phyloP scores from a whole-genome alignment of 129 eudicot genomes.

The Flaveria linearis region DNA sequence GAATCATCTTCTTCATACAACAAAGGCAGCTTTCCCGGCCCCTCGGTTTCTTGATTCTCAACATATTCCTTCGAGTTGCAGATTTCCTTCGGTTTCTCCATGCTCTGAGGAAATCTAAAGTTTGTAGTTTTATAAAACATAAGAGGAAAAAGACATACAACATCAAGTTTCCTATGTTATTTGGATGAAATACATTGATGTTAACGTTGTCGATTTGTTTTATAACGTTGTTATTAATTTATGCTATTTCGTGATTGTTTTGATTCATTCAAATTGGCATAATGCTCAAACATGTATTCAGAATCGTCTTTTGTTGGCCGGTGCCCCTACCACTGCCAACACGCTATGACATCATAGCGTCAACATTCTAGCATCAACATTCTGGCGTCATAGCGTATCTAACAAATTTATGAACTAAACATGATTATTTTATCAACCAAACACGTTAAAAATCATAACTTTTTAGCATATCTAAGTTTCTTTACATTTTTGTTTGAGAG shows the following conservation, averaged over 20 bases:
- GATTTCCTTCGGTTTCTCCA: slow-evolving; percentile 5
- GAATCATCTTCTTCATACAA: not conserved
- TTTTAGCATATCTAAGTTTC: not conserved
- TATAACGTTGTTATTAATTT: slow-evolving; percentile 7
- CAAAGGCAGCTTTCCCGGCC: not conserved
- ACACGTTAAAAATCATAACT: not conserved
- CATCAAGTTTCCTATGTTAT: not conserved
- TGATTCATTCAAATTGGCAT: too few species aligned
- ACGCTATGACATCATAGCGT: too few species aligned
- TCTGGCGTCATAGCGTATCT: too few species aligned
- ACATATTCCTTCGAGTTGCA: slow-evolving; percentile 8
- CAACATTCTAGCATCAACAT: too few species aligned
- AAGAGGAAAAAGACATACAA: not conserved
- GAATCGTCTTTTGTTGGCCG: too few species aligned
- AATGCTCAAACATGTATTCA: too few species aligned
- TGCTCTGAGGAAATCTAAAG: not conserved
- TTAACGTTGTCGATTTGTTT: slow-evolving; percentile 32
- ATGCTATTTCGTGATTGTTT: slow-evolving; percentile 17
- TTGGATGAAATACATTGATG: slow-evolving; percentile 28
- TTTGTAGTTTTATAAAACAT: not conserved
- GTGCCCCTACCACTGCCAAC: too few species aligned
- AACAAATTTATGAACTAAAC: too few species aligned
- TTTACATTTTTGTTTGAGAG: too few species aligned
- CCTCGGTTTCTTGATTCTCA: not conserved
- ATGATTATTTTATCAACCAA: not conserved